A percentile compares a stretch with the other conserved stretches of the same genome.
phyloP scores from a whole-genome alignment of 2,329 filamentous ascomycete species.

The Exutisphaerella laricina region DNA sequence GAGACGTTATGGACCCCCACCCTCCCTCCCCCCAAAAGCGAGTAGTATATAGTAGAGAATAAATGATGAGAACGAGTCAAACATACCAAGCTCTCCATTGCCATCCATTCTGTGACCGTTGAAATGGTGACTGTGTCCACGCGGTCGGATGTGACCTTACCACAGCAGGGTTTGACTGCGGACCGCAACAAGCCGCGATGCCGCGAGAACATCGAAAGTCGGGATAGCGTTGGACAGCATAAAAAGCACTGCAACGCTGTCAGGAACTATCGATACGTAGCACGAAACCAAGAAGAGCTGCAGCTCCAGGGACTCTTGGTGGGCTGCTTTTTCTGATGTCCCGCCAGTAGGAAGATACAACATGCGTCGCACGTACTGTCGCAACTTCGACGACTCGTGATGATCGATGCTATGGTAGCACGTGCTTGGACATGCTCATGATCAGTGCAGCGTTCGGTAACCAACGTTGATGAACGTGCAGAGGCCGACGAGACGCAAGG shows the following conservation, averaged over 20 bases:
- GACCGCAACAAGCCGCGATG: not conserved
- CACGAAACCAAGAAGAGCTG: constrained; percentile 11
- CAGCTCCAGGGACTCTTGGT: constrained; percentile 10
- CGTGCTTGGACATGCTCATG: too few species aligned
- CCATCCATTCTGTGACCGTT: not conserved
- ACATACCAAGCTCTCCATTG: not conserved
- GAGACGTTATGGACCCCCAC: not conserved
- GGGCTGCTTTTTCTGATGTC: constrained; percentile 8
- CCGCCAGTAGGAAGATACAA: constrained; percentile 11
- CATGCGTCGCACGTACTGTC: too few species aligned
- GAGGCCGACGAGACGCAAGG: constrained; percentile 12
- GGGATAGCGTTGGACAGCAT: constrained; percentile 16
- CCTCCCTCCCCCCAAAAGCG: not conserved
- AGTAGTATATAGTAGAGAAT: not conserved
- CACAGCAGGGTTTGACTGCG: not conserved
- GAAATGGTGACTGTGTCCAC: constrained; percentile 5
- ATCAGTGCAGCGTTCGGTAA: too few species aligned
- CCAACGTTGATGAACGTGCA: too few species aligned
- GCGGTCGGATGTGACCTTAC: not conserved
- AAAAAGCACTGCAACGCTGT: constrained; percentile 20
- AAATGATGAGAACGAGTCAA: not conserved
- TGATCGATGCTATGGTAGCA: constrained; percentile 11
- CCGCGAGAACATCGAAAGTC: constrained; percentile 2
- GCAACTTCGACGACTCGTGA: constrained; percentile 12
- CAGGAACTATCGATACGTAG: constrained; percentile 17